These are phyloP conservation scores for Plasmopara muralis DNA, from an alignment of 352 stramenopile species.

Conservation along the genomic window DNA sequence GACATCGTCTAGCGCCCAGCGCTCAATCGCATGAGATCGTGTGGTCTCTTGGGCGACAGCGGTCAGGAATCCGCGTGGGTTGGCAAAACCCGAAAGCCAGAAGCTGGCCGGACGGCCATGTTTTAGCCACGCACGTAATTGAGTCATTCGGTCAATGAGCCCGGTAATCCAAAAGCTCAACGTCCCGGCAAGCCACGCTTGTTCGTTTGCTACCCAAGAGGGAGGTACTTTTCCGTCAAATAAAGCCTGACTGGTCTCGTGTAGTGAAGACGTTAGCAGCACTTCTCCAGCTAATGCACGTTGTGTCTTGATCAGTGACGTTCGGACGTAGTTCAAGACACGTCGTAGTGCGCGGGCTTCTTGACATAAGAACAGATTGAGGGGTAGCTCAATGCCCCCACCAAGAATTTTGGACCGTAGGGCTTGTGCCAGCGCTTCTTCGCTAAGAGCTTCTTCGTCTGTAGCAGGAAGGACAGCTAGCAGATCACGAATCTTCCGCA, in stretches of 20 bases:
- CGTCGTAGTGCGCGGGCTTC: constrained; percentile 60
- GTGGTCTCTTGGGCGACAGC: constrained; percentile 71
- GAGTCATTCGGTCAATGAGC: constrained; percentile 45
- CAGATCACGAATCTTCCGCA: constrained; percentile 54
- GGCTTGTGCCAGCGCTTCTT: constrained; percentile 20
- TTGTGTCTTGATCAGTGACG: constrained; percentile 45
- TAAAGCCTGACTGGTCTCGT: constrained; percentile 51
- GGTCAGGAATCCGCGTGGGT: constrained; percentile 74
- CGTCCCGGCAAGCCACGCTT: constrained; percentile 63
- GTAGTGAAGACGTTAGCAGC: constrained; percentile 41
- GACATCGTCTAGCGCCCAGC: constrained; percentile 74
- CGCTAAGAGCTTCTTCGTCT: constrained; percentile 42
- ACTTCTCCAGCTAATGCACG: constrained; percentile 59
- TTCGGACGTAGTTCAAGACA: constrained; percentile 46
- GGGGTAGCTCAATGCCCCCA: constrained; percentile 56
- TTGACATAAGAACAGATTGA: constrained; percentile 77
- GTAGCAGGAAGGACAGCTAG: constrained; percentile 36
- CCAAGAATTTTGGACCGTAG: constrained; percentile 41
- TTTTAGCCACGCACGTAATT: constrained; percentile 60
- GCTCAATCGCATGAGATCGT: constrained; percentile 56
- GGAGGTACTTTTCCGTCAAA: constrained; percentile 66
- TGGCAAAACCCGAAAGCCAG: constrained; percentile 71
- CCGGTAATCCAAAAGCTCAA: constrained; percentile 66
- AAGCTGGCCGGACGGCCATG: constrained; percentile 57
- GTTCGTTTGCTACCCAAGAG: constrained; percentile 54